Evolutionary conservation across 2,329 filamentous ascomycete genomes (phyloP).

Genomic region (Thermomyces lanuginosus): DNA sequence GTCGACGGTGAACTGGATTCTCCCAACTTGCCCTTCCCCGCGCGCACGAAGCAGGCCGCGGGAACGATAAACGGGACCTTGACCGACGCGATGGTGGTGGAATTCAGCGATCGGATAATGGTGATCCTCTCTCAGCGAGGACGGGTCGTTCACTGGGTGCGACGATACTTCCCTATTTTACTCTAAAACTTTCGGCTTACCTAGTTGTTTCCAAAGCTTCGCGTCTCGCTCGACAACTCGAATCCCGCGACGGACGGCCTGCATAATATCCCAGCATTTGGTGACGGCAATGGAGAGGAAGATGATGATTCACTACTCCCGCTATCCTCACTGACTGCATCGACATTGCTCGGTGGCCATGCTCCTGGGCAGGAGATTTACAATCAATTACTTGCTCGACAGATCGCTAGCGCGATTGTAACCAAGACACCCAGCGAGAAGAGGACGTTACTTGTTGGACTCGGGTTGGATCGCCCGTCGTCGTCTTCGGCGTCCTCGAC

Average conservation of each 20-base stretch:
- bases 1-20: too few species aligned
- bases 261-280: constrained; percentile 26
- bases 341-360: constrained; percentile 71
- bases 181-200: too few species aligned
- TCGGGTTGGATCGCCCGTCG: constrained; percentile 41
- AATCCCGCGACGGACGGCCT: constrained; percentile 21
- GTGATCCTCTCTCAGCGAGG: constrained; percentile 78
- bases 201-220: constrained; percentile 11
- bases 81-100: constrained; percentile 57
- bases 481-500: too few species aligned
- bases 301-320: constrained; percentile 49
- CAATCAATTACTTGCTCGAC: constrained; percentile 76
- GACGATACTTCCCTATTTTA: too few species aligned
- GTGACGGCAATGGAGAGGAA: constrained; percentile 20
- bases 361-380: constrained; percentile 62
- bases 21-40: constrained; percentile 47
- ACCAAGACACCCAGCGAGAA: constrained; percentile 50
- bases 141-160: constrained; percentile 79
- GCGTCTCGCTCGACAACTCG: constrained; percentile 18
- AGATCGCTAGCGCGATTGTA: constrained; percentile 67
- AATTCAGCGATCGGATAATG: constrained; percentile 80
- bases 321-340: constrained; percentile 66
- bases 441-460: constrained; percentile 41
- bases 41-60: constrained; percentile 41
- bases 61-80: constrained; percentile 49